A percentile compares a stretch with the other conserved stretches of the same genome.
Conservation (phyloP, 805 yeast species). For the Zygotorulaspora florentina region DNA sequence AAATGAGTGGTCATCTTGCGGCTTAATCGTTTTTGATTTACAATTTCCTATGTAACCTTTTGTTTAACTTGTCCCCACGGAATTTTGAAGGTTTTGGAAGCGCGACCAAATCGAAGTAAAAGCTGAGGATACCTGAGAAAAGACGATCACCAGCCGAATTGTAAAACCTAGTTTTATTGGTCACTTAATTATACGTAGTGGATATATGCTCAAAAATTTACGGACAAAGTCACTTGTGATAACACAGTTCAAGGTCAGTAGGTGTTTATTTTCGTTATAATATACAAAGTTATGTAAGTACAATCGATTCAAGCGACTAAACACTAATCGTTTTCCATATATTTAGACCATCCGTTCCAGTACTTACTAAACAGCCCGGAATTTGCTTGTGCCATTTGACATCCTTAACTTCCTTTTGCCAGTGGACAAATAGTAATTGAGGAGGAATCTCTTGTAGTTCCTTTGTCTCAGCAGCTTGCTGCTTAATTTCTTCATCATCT, state of each 20-base stretch:
- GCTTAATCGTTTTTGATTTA: too few species aligned
- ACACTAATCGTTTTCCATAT: slow-evolving; percentile 97
- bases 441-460: slow-evolving; percentile 92
- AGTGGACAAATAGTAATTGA: slow-evolving; percentile 91
- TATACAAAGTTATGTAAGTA: background rate
- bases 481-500: slow-evolving; percentile 92
- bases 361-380: slow-evolving; percentile 90
- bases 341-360: slow-evolving; percentile 93
- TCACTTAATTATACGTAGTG: background rate
- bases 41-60: too few species aligned
- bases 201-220: background rate
- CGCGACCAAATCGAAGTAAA: too few species aligned
- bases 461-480: slow-evolving; percentile 70
- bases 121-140: too few species aligned
- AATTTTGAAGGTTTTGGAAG: too few species aligned
- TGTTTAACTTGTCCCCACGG: too few species aligned
- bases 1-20: slow-evolving; percentile 13
- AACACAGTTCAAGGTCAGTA: background rate
- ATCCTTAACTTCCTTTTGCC: slow-evolving; percentile 97
- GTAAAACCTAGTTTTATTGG: too few species aligned
- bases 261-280: background rate
- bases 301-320: slow-evolving; percentile 27
- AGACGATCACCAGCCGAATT: too few species aligned
- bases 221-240: background rate
- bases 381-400: slow-evolving; percentile 97